phyloP scores from a whole-genome alignment of 2,329 filamentous ascomycete species.

The Aspergillus niger region DNA sequence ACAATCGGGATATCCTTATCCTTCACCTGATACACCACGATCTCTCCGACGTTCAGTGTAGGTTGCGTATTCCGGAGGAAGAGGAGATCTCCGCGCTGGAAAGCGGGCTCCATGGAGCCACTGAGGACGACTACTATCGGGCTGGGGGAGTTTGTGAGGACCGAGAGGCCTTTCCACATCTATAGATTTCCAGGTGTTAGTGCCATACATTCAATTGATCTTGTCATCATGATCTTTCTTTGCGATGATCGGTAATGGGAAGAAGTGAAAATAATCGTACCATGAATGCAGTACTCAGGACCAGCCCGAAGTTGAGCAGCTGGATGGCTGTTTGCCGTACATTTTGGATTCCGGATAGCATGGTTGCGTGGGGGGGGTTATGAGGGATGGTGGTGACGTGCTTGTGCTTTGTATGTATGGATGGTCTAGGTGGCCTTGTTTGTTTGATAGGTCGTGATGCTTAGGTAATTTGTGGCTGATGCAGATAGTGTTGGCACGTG shows the following conservation, averaged over 20 bases:
- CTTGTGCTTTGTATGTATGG: neutral
- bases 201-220: neutral
- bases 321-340: constrained; percentile 80
- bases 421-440: neutral
- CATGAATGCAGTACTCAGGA: constrained; percentile 91
- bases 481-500: neutral
- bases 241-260: neutral
- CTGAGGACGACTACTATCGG: constrained; percentile 65
- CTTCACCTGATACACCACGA: constrained; percentile 80
- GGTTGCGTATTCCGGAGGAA: constrained; percentile 64
- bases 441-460: neutral
- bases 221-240: neutral
- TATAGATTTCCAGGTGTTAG: neutral
- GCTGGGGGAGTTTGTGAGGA: constrained; percentile 72
- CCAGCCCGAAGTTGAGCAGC: constrained; percentile 86
- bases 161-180: constrained; percentile 83
- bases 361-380: constrained; percentile 39
- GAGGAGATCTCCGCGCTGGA: constrained; percentile 64
- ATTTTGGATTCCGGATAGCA: constrained; percentile 67
- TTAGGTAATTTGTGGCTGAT: neutral
- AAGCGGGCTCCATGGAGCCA: constrained; percentile 69
- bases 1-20: constrained; percentile 98
- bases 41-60: constrained; percentile 69
- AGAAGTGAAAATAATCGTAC: constrained; percentile 27
- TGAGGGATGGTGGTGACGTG: neutral